Base-by-base conservation (phyloP, 2,329 filamentous ascomycete species). In the Pestalotiopsis sp. region DNA sequence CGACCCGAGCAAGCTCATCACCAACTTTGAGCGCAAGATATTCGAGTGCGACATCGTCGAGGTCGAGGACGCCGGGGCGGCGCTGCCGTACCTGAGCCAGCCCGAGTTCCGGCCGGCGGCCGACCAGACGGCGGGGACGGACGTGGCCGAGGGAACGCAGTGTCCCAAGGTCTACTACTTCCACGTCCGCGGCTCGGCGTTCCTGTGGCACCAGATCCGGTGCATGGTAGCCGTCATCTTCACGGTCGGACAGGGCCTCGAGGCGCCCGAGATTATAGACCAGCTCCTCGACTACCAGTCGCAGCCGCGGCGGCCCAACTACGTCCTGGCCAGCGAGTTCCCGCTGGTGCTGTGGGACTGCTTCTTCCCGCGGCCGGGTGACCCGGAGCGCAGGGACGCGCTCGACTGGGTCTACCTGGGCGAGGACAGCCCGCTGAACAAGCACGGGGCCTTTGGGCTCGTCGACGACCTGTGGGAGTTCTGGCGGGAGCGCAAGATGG, bases 151-250 rank as follows among this genome's bases (percentile, higher is more conserved):
- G 20, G 69, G 65, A 2, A 68, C 69, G 4, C 70, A 49, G 6
- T 74, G 68, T 0, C 70, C 69, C 5, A 93, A 93, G 76, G 87
- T 98, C 14, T 98, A 97, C 82, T 91, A 92, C 70, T 97, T 99
- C 80, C 91, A 92, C 68, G 90, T 99, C 56, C 90, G 95, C 73
- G 96, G 96, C 23, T 94, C 92, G 7, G 96, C 95, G 1, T 99
- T 99, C 80, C 83, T 99, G 61, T 99, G 96, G 96, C 96, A 99
- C 82, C 96, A 99, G 82, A 97, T 99, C 73, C 91, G 96, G 27
- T 93, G 95, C 83, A 95, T 99, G 89, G 91, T 97, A n/a, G 89
- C 91, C 17, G 85, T 98, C 6, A 84, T 99, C n/a, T 98, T 99
- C 83, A 85, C 96, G 12, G 90, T 98, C 9, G 96, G 93, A 36